phyloP scores from a whole-genome alignment of 208 protist species.

The Novymonas esmeraldas region DNA sequence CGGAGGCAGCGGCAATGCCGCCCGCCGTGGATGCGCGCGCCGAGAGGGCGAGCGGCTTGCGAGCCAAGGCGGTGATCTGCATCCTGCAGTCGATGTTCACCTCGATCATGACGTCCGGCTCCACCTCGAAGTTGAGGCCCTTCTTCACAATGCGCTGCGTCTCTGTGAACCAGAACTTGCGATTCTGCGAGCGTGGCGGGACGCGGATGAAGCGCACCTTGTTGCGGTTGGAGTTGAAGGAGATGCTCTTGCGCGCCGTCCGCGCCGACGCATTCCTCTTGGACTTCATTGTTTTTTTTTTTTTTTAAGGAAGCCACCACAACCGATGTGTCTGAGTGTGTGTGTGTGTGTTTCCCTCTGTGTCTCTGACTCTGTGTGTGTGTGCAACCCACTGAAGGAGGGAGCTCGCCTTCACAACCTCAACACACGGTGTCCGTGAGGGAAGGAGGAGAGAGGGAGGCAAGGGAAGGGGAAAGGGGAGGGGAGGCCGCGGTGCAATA shows the following conservation, averaged over 20 bases:
- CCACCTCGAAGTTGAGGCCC: slow-evolving; percentile 73
- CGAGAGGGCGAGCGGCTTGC: slow-evolving; percentile 18
- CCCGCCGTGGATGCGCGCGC: slow-evolving; percentile 5
- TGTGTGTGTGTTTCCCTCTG: background rate
- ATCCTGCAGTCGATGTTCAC: slow-evolving; percentile 71
- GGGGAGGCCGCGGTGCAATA: too few relatives aligned
- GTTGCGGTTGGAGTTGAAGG: slow-evolving; percentile 68
- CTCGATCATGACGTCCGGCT: slow-evolving; percentile 64
- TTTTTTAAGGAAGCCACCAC: background rate
- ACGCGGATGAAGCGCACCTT: slow-evolving; percentile 74
- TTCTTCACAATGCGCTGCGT: slow-evolving; percentile 72
- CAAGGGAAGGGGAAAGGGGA: too few relatives aligned
- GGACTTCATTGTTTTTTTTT: slow-evolving; percentile 1
- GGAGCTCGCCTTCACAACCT: too few relatives aligned
- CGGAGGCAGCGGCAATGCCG: background rate
- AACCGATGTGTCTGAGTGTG: background rate
- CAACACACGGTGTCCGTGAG: too few relatives aligned
- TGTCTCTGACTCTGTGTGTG: background rate
- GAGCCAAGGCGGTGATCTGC: slow-evolving; percentile 67
- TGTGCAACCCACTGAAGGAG: too few relatives aligned
- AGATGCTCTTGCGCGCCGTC: slow-evolving; percentile 47
- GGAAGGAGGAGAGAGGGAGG: too few relatives aligned
- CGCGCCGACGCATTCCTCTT: background rate
- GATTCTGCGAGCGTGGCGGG: slow-evolving; percentile 75
- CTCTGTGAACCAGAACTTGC: slow-evolving; percentile 84